Base-by-base conservation (phyloP, 2,329 filamentous ascomycete genomes). In the Trichoderma harzianum region DNA sequence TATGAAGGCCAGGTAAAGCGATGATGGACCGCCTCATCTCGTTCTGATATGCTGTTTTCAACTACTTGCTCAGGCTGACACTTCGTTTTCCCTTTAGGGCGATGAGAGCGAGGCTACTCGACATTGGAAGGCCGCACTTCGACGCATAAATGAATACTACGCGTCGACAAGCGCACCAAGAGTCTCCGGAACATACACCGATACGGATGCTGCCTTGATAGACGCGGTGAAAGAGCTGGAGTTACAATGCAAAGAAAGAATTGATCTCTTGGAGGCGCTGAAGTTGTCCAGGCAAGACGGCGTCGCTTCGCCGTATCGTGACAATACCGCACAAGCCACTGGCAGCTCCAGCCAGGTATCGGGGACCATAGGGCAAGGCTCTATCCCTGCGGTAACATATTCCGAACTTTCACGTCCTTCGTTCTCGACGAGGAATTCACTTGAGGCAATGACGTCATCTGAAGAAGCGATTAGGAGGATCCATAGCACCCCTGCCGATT, bases 31-130 rank as follows among this genome's bases (percentile, higher is more conserved):
- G 61, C 57, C 60, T 21, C 57, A 6, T 36, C 16, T 24, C 57
- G 5, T 5, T 7, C 28, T 47, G 36, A 32, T 2, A 34, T 47
- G n/a, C 30, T 32, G 5, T 16, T 32, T 24, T 3, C n/a, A 16
- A 11, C 39, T 32, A 24, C 28, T 14, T 39, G 1, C 18, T 16
- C 14, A 7, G 18, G 28, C 53, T 61, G n/a, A 51, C 39, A 55
- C 32, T 47, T 6, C 73, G 14, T 57, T 12, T 26, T 43, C 34
- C 28, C 3, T 73, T 60, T 70, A 98, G 94, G 94, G 93, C 76
- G 95, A 98, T 80, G 95, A 98, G 83, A 85, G 88, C 72, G 95
- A 98, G 86, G 95, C 96, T 16, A 88, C 97, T 81, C 89, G 93
- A 78, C 95, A 93, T 78, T 99, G 96, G 96, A 92, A 90, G 79